phyloP scores from a whole-genome alignment of 495 filamentous ascomycete genomes.

The Aspergillus egyptiacus region DNA sequence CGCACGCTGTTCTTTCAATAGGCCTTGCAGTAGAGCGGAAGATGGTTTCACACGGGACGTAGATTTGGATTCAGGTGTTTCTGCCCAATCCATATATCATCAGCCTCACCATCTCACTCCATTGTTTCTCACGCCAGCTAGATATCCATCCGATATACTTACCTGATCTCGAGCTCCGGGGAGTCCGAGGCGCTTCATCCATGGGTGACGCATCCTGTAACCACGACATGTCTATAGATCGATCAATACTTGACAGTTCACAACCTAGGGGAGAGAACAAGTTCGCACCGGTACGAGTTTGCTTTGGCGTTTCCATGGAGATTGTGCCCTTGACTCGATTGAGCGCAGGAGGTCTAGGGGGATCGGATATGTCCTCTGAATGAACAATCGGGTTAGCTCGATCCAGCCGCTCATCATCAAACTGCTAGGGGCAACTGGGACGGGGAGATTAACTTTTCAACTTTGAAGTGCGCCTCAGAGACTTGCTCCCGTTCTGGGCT shows the following conservation, averaged over 20 bases:
- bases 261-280: background rate
- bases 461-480: conserved; percentile 17
- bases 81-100: conserved; percentile 15
- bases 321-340: conserved; percentile 32
- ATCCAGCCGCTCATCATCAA: background rate
- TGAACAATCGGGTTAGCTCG: conserved; percentile 6
- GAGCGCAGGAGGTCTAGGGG: conserved; percentile 32
- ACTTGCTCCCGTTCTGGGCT: conserved; percentile 16
- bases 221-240: conserved; percentile 31
- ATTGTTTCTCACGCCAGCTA: background rate
- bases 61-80: conserved; percentile 25
- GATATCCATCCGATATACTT: background rate
- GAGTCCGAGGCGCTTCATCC: conserved; percentile 19
- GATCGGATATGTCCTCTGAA: conserved; percentile 20
- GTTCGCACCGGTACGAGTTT: conserved; percentile 18
- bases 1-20: conserved; percentile 45
- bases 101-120: conserved; percentile 3
- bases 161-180: conserved; percentile 17
- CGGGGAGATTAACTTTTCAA: conserved; percentile 22
- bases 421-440: conserved; percentile 1
- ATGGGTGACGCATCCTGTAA: conserved; percentile 31
- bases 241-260: conserved; percentile 9
- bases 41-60: conserved; percentile 39
- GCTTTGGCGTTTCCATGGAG: conserved; percentile 37
- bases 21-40: conserved; percentile 41